Evolutionary conservation across 2,329 filamentous ascomycete genomes (phyloP), one percentile per base, ranked within the genome.

Genomic region (Sporothrix curviconia): DNA sequence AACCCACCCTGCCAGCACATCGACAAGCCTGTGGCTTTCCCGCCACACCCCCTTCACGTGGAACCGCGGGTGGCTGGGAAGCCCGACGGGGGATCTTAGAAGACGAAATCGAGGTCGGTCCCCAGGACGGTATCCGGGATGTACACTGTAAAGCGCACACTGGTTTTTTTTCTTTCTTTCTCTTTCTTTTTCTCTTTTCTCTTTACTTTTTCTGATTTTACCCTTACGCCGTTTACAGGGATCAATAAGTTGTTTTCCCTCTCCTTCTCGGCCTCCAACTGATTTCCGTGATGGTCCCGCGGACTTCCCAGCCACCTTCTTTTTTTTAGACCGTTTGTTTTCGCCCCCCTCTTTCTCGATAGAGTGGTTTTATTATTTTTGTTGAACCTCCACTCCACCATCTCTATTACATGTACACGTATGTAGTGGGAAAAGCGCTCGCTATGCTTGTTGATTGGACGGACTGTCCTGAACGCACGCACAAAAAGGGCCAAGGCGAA

Each of bases 21-120:
- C 15, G 12, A 32, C 46, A 37, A 37, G n/a, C 37, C 25, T 43
- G 28, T 30, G 22, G 7, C 5, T 43, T 22, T 25, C 24, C 50
- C 37, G 25, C 30, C 40, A 24, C 9, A 8, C 7, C 37, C 47
- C 17, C 32, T 46, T 57, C 55, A 52, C 55, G 55, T 57, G 55
- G 46, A 57, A 57, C 55, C 40, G 47, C 39, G 39, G 47, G 55
- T 52, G 55, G 55, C 47, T 57, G 55, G 40, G 22, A 15, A 15
- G 39, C 15, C 8, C 37, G 15, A 30, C 24, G n/a, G n/a, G n/a
- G n/a, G n/a, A n/a, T n/a, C n/a, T n/a, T n/a, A 36, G 30, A 34
- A 52, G 34, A 43, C 24, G 37, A 15, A 22, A 34, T 22, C 9
- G 49, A 52, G 25, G 24, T 25, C 4, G 15, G n/a, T 30, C 15